Evolutionary conservation across 2,329 filamentous ascomycete species (phyloP).

Genomic region (Macrophomina tecta): DNA sequence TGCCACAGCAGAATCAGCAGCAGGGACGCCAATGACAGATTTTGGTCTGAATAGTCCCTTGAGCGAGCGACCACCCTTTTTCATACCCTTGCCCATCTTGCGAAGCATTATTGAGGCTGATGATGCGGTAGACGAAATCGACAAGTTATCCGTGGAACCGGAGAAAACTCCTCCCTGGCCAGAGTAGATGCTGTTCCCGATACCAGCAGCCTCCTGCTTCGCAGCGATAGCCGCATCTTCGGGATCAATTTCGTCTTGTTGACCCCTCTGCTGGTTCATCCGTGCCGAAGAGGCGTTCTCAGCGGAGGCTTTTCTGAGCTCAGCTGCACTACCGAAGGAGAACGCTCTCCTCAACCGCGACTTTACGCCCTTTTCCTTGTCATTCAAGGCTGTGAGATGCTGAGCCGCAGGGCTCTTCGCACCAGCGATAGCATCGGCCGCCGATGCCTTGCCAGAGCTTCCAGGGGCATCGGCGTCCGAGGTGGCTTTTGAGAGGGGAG

Average conservation of each 20-base stretch:
- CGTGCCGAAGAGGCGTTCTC: constrained; percentile 62
- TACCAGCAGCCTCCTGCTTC: constrained; percentile 88
- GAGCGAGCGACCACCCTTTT: constrained; percentile 87
- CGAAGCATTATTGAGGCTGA: constrained; percentile 93
- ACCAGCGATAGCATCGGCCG: constrained; percentile 34
- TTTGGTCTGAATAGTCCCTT: constrained; percentile 96
- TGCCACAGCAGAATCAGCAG: constrained; percentile 70
- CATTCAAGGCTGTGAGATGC: constrained; percentile 84
- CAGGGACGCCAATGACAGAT: constrained; percentile 79
- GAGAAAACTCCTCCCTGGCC: constrained; percentile 87
- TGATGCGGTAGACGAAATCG: constrained; percentile 86
- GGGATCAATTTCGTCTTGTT: constrained; percentile 52
- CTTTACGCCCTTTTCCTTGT: constrained; percentile 85
- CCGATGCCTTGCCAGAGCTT: constrained; percentile 26
- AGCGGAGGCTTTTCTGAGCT: constrained; percentile 77
- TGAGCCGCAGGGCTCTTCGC: constrained; percentile 74
- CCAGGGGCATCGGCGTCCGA: constrained; percentile 39
- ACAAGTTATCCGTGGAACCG: constrained; percentile 92
- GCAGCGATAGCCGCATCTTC: constrained; percentile 92
- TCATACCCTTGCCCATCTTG: constrained; percentile 99
- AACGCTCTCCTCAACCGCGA: constrained; percentile 88
- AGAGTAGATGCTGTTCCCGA: constrained; percentile 93
- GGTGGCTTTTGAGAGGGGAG: constrained; percentile 55
- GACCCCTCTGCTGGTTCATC: constrained; percentile 63
- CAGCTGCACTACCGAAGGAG: constrained; percentile 94